Conservation (phyloP, 495 filamentous ascomycete genomes). For the Xylaria sp. region DNA sequence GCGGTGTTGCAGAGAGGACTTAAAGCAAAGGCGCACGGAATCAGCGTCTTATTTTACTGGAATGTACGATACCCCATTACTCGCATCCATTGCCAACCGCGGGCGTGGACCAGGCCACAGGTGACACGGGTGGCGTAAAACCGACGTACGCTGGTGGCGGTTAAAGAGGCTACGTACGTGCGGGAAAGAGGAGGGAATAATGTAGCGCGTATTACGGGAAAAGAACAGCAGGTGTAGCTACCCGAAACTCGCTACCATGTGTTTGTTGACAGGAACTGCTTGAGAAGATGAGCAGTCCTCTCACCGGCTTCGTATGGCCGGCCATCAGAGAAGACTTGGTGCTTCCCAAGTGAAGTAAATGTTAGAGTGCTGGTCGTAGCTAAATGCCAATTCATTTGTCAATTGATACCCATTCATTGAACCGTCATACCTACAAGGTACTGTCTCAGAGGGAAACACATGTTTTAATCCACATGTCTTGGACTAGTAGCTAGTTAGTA, state of each 20-base stretch:
- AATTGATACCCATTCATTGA: not conserved
- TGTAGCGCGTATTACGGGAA: slow-evolving; percentile 15
- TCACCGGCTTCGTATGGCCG: not conserved
- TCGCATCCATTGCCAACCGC: slow-evolving; percentile 5
- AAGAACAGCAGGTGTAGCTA: slow-evolving; percentile 7
- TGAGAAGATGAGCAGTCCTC: slow-evolving; percentile 11
- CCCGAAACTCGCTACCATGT: not conserved
- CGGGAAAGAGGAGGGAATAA: slow-evolving; percentile 26
- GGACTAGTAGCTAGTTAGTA: too few relatives aligned
- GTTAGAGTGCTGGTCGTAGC: slow-evolving; percentile 23
- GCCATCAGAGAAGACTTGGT: slow-evolving; percentile 16
- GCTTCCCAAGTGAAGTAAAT: slow-evolving; percentile 23
- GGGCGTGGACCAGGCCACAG: slow-evolving; percentile 4
- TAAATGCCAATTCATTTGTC: slow-evolving; percentile 8
- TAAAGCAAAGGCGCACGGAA: slow-evolving; percentile 19
- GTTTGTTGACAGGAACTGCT: slow-evolving; percentile 11
- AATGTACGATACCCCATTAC: slow-evolving; percentile 26
- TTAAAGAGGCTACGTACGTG: slow-evolving; percentile 5
- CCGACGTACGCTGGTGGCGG: not conserved
- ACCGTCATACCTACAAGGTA: not conserved
- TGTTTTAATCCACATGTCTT: not conserved
- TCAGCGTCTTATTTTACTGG: slow-evolving; percentile 22
- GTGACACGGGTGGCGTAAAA: slow-evolving; percentile 5
- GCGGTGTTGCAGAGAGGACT: slow-evolving; percentile 8
- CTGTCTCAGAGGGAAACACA: not conserved